phyloP scores from a whole-genome alignment of 2,329 filamentous ascomycete species.

The Leptodontidium sp. region DNA sequence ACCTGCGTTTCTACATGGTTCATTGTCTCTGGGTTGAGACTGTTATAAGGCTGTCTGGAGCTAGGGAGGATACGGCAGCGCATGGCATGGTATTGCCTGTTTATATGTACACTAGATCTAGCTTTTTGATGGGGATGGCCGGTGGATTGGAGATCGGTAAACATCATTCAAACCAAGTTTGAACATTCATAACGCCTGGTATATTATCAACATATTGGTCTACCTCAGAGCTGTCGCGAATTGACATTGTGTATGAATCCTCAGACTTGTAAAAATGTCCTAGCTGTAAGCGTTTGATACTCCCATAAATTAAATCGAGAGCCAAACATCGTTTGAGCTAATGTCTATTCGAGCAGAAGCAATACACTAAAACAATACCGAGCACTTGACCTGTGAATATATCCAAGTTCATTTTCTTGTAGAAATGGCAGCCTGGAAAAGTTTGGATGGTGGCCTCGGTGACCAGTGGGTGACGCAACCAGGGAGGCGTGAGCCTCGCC shows the following conservation, averaged over 20 bases:
- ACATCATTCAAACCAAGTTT: slow-evolving; percentile 22
- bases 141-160: slow-evolving; percentile 38
- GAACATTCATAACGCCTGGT: slow-evolving; percentile 10
- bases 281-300: no score
- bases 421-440: slow-evolving; percentile 10
- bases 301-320: no score
- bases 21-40: slow-evolving; percentile 31
- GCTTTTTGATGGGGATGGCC: slow-evolving; percentile 27
- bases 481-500: slow-evolving; percentile 16
- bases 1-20: slow-evolving; percentile 34
- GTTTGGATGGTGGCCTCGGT: neutral
- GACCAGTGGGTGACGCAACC: slow-evolving; percentile 8
- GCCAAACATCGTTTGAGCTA: no score
- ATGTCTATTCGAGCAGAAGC: no score
- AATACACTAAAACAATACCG: neutral
- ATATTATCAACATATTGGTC: slow-evolving; percentile 3
- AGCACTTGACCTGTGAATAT: neutral
- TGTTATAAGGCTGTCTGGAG: slow-evolving; percentile 39
- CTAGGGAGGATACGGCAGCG: slow-evolving; percentile 29
- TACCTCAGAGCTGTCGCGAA: neutral
- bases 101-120: slow-evolving; percentile 45
- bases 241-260: neutral
- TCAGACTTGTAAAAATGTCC: no score
- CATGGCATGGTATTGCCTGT: slow-evolving; percentile 31
- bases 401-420: neutral